Evolutionary conservation across 2,329 filamentous ascomycete genomes (phyloP).

Genomic region (Fusarium buxicola): DNA sequence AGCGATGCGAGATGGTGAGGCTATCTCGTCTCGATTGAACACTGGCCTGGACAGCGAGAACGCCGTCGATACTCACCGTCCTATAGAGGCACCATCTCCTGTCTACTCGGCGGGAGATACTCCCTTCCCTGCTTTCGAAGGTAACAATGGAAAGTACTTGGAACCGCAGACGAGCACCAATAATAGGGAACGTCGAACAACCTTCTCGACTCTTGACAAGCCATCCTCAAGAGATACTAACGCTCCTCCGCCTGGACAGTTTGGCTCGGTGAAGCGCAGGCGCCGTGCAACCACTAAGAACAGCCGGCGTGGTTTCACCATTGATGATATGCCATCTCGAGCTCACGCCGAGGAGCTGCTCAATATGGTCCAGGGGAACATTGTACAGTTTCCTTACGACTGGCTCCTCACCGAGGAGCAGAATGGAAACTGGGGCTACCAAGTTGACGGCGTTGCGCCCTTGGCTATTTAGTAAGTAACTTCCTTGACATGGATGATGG

Average conservation of each 20-base stretch:
- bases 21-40: conserved; percentile 25
- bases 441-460: conserved; percentile 94
- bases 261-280: conserved; percentile 68
- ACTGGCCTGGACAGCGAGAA: conserved; percentile 45
- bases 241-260: conserved; percentile 47
- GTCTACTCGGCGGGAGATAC: conserved; percentile 57
- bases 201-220: conserved; percentile 66
- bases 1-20: conserved; percentile 44
- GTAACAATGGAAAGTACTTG: conserved; percentile 46
- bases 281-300: conserved; percentile 77
- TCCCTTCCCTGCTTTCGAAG: conserved; percentile 62
- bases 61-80: conserved; percentile 35
- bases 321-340: conserved; percentile 80
- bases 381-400: conserved; percentile 95
- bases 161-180: conserved; percentile 53
- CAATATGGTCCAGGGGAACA: conserved; percentile 83
- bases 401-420: conserved; percentile 93
- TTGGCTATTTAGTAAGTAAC: conserved; percentile 92
- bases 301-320: conserved; percentile 71
- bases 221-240: conserved; percentile 54
- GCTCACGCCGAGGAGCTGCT: conserved; percentile 85
- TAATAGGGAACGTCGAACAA: conserved; percentile 63
- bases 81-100: conserved; percentile 55
- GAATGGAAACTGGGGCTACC: conserved; percentile 96
- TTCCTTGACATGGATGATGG: not conserved